Conservation (phyloP, 139 green algal genomes). For the Picochlorum sp. region DNA sequence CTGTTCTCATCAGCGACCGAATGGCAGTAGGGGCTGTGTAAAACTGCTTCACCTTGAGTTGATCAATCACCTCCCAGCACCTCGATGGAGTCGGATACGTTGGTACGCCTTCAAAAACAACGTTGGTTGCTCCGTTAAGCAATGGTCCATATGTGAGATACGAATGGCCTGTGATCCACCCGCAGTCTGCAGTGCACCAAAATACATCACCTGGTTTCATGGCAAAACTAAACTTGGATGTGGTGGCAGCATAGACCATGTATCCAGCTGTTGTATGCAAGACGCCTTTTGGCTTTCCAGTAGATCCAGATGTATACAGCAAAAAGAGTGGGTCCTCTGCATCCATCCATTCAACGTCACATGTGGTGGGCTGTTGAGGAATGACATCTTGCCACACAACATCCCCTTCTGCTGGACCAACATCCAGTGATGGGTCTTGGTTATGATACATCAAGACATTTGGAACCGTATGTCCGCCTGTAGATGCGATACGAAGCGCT, state of each 20-base stretch:
- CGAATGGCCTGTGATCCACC: conserved; percentile 95
- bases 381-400: conserved; percentile 77
- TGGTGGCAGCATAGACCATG: conserved; percentile 70
- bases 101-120: conserved; percentile 94
- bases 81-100: conserved; percentile 76
- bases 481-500: conserved; percentile 21
- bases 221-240: conserved; percentile 64
- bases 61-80: conserved; percentile 88
- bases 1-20: conserved; percentile 74
- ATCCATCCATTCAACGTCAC: conserved; percentile 76
- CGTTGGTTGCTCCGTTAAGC: conserved; percentile 64
- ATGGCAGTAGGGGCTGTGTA: conserved; percentile 96
- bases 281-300: conserved; percentile 94
- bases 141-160: conserved; percentile 84
- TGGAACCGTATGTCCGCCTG: conserved; percentile 10
- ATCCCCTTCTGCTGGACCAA: conserved; percentile 32
- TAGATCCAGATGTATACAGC: conserved; percentile 92
- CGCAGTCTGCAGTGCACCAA: conserved; percentile 35
- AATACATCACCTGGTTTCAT: conserved; percentile 16
- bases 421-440: conserved; percentile 49
- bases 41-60: conserved; percentile 81
- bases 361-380: conserved; percentile 36
- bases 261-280: conserved; percentile 67
- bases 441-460: conserved; percentile 44
- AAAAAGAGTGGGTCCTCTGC: conserved; percentile 81